A percentile compares a stretch with the other conserved stretches of the same genome.
Conservation (phyloP, 2,329 filamentous ascomycete species). For the Fusarium sacchari region DNA sequence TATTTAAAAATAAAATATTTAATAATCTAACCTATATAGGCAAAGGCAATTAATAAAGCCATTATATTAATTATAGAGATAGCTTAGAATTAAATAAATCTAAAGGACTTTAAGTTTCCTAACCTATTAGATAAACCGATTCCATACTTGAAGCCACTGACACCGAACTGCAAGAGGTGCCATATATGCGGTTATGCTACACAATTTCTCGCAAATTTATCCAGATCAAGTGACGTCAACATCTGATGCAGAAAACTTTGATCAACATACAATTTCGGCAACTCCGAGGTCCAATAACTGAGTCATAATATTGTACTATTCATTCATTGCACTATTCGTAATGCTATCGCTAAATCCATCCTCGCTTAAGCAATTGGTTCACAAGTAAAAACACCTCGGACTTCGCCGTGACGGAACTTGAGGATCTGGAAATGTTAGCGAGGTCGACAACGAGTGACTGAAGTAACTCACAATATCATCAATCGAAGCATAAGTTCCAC, state of each 20-base stretch:
- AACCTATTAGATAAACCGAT: too few relatives aligned
- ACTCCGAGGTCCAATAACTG: constrained; percentile 7
- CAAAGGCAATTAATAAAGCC: too few relatives aligned
- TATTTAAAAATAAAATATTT: too few relatives aligned
- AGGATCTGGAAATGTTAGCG: constrained; percentile 35
- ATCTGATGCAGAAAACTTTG: neutral
- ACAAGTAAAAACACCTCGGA: constrained; percentile 45
- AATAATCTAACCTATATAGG: too few relatives aligned
- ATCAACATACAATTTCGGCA: constrained; percentile 1
- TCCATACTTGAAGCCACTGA: too few relatives aligned
- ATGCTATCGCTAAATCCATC: constrained; percentile 24
- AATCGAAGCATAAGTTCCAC: constrained; percentile 48
- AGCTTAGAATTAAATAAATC: too few relatives aligned
- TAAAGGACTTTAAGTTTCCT: too few relatives aligned
- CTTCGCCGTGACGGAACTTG: constrained; percentile 42
- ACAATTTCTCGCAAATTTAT: neutral
- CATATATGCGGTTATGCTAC: too few relatives aligned
- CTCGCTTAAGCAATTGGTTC: constrained; percentile 41
- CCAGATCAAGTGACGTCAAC: constrained; percentile 8
- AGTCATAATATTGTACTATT: constrained; percentile 26
- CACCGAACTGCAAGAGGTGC: too few relatives aligned
- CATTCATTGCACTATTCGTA: neutral
- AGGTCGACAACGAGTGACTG: neutral
- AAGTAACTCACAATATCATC: constrained; percentile 45
- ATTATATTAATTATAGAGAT: too few relatives aligned